Evolutionary conservation across 768 basidiomycete genomes (phyloP).

Genomic region (Naganishia onofrii): DNA sequence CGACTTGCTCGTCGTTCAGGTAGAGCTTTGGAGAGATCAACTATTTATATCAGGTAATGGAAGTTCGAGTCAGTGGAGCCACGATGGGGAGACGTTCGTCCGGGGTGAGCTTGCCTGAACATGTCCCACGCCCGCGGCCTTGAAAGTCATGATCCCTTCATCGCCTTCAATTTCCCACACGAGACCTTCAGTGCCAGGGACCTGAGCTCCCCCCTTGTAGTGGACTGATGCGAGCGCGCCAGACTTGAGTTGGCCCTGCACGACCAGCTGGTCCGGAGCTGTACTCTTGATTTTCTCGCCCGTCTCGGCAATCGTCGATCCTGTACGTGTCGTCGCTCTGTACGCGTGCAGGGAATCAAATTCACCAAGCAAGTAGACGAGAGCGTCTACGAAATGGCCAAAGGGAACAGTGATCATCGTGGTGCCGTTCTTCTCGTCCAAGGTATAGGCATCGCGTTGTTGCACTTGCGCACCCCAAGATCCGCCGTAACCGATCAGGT

Average conservation of each 20-base stretch:
- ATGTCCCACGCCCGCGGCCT: background rate
- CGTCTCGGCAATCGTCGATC: background rate
- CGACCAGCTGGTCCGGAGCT: background rate
- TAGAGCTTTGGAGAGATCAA: background rate
- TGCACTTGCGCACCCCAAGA: background rate
- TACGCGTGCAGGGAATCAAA: background rate
- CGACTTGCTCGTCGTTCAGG: background rate
- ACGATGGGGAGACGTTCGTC: too few species aligned
- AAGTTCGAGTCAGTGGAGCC: too few species aligned
- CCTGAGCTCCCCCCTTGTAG: background rate
- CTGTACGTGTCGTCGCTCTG: background rate
- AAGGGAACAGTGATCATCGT: background rate
- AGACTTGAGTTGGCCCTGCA: background rate
- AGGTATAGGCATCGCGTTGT: background rate
- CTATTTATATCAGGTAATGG: background rate
- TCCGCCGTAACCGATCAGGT: background rate
- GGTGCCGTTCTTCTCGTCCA: background rate
- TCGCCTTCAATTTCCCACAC: conserved; percentile 4
- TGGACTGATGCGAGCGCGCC: background rate
- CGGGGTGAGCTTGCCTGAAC: background rate
- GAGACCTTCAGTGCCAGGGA: background rate
- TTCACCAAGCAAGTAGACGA: background rate
- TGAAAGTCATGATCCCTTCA: background rate
- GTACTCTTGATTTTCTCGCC: background rate
- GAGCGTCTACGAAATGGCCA: background rate